Conservation (phyloP, 345 rosid genomes). For the Populus tremula region DNA sequence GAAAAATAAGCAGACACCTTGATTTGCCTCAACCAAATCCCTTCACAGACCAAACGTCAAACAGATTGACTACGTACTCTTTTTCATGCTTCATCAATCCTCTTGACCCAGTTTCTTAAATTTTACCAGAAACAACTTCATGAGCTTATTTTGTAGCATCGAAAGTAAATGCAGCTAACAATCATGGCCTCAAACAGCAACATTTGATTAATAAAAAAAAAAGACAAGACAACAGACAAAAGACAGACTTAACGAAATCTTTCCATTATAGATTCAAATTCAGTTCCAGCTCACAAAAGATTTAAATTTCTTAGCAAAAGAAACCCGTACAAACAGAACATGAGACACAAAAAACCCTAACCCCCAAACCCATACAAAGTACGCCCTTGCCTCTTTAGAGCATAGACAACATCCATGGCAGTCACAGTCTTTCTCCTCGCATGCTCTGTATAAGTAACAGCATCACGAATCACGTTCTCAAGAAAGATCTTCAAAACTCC, state of each 20-base stretch:
- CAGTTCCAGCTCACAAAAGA: neutral
- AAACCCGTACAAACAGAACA: neutral
- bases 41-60: neutral
- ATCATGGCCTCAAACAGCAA: neutral
- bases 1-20: neutral
- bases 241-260: neutral
- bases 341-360: neutral
- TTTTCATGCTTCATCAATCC: neutral
- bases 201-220: neutral
- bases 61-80: neutral
- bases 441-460: slow-evolving; percentile 3
- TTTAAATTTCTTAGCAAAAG: neutral
- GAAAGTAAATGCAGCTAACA: neutral
- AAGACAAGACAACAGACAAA: neutral
- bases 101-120: neutral
- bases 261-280: neutral
- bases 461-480: slow-evolving; percentile 8
- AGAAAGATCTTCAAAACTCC: slow-evolving; percentile 9
- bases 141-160: neutral
- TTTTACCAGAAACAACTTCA: neutral
- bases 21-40: neutral
- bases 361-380: slow-evolving; percentile 7
- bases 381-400: slow-evolving; percentile 6
- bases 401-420: slow-evolving; percentile 8
- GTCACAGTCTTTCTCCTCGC: neutral